phyloP scores from a whole-genome alignment of 2,329 filamentous ascomycete species.

The Arthrobotrys musiformis region DNA sequence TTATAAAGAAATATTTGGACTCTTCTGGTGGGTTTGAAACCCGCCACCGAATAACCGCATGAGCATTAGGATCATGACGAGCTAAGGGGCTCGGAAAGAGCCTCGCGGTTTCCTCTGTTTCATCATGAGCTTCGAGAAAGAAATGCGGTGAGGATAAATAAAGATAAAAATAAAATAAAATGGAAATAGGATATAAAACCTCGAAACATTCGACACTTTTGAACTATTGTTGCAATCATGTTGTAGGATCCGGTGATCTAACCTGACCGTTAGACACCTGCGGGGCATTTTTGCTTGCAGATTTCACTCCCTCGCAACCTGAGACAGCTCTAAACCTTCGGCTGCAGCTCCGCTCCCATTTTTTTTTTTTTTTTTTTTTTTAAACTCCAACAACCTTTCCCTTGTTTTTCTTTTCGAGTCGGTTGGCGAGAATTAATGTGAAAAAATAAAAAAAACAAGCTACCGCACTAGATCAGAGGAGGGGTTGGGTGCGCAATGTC shows the following conservation, averaged over 20 bases:
- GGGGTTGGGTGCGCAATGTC: neutral
- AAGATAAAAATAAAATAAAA: neutral
- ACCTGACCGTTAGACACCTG: slow-evolving; percentile 3
- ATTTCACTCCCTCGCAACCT: slow-evolving; percentile 28
- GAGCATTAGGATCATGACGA: neutral
- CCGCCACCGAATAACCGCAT: neutral
- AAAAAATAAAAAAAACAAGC: slow-evolving; percentile 5
- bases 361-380: neutral
- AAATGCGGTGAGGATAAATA: too few species aligned
- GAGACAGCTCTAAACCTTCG: slow-evolving; percentile 42
- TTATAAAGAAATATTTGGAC: neutral
- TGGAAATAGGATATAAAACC: too few species aligned
- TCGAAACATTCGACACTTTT: slow-evolving; percentile 36
- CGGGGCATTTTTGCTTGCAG: slow-evolving; percentile 33
- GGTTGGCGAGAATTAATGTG: slow-evolving; percentile 18
- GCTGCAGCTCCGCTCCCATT: neutral
- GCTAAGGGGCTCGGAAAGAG: neutral
- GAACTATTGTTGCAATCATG: neutral
- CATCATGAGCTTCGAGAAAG: slow-evolving; percentile 23
- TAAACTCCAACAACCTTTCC: neutral
- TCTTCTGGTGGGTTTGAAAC: slow-evolving; percentile 17
- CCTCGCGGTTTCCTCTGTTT: slow-evolving; percentile 6
- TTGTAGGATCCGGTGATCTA: slow-evolving; percentile 21
- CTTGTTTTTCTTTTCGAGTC: neutral
- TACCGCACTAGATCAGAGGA: slow-evolving; percentile 2